Evolutionary conservation across 2,329 filamentous ascomycete species (phyloP).

Genomic region (Fusarium oxysporum): DNA sequence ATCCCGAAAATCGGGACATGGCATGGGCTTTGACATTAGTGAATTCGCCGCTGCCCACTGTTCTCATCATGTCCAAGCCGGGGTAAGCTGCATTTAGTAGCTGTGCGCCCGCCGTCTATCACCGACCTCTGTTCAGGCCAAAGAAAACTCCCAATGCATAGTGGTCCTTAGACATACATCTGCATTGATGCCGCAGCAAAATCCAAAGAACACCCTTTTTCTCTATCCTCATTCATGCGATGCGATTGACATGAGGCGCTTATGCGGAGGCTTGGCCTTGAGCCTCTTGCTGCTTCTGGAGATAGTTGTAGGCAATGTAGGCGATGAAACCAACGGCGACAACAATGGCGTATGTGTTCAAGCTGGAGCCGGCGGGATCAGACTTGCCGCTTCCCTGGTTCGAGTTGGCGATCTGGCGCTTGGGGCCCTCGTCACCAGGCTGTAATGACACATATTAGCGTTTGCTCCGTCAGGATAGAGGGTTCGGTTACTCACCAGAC

Average conservation of each 20-base stretch:
- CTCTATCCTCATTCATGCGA: constrained; percentile 18
- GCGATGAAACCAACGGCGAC: constrained; percentile 80
- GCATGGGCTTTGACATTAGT: constrained; percentile 11
- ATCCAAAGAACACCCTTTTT: constrained; percentile 19
- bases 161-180: constrained; percentile 27
- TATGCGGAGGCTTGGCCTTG: constrained; percentile 40
- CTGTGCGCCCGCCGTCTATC: constrained; percentile 41
- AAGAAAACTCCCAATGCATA: constrained; percentile 43
- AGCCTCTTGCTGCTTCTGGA: constrained; percentile 67
- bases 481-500: constrained; percentile 68
- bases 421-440: constrained; percentile 82
- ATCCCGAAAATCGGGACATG: constrained; percentile 27
- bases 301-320: constrained; percentile 87
- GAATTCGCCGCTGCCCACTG: constrained; percentile 26
- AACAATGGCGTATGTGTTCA: constrained; percentile 85
- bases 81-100: constrained; percentile 19
- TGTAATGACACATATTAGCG: constrained; percentile 52
- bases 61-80: constrained; percentile 41
- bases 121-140: constrained; percentile 31
- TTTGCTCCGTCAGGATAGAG: background rate
- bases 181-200: constrained; percentile 33
- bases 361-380: constrained; percentile 69
- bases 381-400: constrained; percentile 61
- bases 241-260: constrained; percentile 39
- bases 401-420: constrained; percentile 61